Base-by-base conservation (phyloP, 441 rosid species). In the Adansonia rubrostipa region DNA sequence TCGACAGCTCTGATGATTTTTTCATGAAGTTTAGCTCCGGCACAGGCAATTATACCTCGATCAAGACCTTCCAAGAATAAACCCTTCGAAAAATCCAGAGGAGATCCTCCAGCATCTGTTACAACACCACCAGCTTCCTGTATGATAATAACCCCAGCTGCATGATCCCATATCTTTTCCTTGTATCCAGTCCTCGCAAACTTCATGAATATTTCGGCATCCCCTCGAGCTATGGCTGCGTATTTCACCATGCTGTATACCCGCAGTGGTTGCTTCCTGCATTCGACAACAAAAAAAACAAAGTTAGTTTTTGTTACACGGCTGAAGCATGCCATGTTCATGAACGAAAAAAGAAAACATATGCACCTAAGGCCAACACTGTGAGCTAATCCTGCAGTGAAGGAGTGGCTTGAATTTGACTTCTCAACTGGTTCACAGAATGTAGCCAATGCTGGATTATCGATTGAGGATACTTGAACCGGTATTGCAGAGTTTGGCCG, bases 101-200 rank as follows among this genome's bases (percentile, higher is more conserved):
- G 87, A 72, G 69, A n/a, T 13, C 92, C 96, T 13, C 96, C 88
- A 0, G 93, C 96, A 42, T 91, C 96, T 14, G 89, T 90, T 56
- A 91, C 92, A 61, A 91, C 89, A 1, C 96, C 93, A 9, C 96
- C 93, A 0, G 93, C 96, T 74, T 90, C 96, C 78, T 90, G 77
- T 78, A 89, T 77, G 61, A 91, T 88, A n/a, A 91, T 80, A 24
- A 82, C 87, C 10, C 93, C 93, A 0, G 96, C 93, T 2, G 92
- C 93, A 50, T 91, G 96, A 78, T 91, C 96, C 96, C 96, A 89
- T 51, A 91, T 90, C 88, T 88, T 91, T 86, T 91, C 96, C 88
- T 87, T 89, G 89, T 88, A 89, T 24, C 96, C 91, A 6, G 88
- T 79, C 74, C 87, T 81, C 0, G 96, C 90, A 28, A 91, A 91